Evolutionary conservation across 345 rosid genomes (phyloP).

Genomic region (Conringia planisiliqua): DNA sequence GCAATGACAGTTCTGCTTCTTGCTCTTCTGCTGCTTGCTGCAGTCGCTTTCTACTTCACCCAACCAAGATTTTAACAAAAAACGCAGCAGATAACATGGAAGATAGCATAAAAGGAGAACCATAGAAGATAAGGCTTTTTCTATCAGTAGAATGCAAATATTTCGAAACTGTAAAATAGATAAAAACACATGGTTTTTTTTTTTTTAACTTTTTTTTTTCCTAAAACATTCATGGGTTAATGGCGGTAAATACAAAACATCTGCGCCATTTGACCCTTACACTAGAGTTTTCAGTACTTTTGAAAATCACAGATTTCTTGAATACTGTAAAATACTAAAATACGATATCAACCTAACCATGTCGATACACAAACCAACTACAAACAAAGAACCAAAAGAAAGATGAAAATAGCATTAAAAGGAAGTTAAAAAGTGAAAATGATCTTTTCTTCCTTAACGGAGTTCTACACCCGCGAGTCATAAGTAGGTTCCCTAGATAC

Average conservation of each 20-base stretch:
- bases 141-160: not conserved
- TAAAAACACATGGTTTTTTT: not conserved
- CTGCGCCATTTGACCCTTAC: constrained; percentile 38
- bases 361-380: constrained; percentile 41
- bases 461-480: constrained; percentile 31
- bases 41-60: constrained; percentile 31
- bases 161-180: not conserved
- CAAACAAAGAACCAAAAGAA: constrained; percentile 20
- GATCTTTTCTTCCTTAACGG: constrained; percentile 42
- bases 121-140: not conserved
- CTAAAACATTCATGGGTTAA: constrained; percentile 36
- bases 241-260: constrained; percentile 50
- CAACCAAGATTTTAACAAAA: not conserved
- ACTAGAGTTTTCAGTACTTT: constrained; percentile 41
- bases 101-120: not conserved
- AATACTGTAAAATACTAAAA: constrained; percentile 30
- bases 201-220: not conserved
- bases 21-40: constrained; percentile 25
- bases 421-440: constrained; percentile 22
- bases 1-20: constrained; percentile 7
- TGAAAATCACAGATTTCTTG: constrained; percentile 34
- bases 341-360: constrained; percentile 38
- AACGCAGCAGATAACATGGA: not conserved
- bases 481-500: constrained; percentile 33
- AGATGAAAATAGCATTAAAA: constrained; percentile 20